phyloP scores from a whole-genome alignment of 306 rosid genomes.

The Casuarina equisetifolia region DNA sequence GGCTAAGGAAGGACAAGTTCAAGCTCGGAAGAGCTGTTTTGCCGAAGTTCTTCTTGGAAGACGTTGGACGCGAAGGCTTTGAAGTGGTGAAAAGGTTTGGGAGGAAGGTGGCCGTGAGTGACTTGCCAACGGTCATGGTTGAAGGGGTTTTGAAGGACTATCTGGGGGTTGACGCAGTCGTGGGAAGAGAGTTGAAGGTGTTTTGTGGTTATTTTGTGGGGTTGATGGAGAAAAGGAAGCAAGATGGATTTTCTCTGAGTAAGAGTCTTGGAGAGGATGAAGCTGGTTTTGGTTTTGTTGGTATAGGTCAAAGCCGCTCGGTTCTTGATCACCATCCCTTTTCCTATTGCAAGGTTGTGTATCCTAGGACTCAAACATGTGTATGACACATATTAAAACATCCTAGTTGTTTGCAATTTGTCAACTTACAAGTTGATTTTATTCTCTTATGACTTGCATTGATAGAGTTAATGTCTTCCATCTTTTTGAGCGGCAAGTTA shows the following conservation, averaged over 20 bases:
- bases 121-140: constrained; percentile 67
- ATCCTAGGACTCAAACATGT: too few relatives aligned
- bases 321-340: constrained; percentile 37
- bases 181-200: constrained; percentile 57
- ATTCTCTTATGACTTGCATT: neutral
- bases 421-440: too few relatives aligned
- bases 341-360: constrained; percentile 48
- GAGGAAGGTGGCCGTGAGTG: constrained; percentile 48
- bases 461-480: too few relatives aligned
- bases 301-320: constrained; percentile 33
- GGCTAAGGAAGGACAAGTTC: constrained; percentile 40
- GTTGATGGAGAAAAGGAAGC: constrained; percentile 37
- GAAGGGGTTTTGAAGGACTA: constrained; percentile 59
- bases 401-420: too few relatives aligned
- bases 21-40: constrained; percentile 59
- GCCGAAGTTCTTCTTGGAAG: constrained; percentile 64
- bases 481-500: too few relatives aligned
- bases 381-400: too few relatives aligned
- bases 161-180: constrained; percentile 49
- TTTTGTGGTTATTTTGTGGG: constrained; percentile 62
- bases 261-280: constrained; percentile 22
- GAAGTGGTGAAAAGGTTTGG: constrained; percentile 49
- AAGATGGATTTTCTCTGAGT: neutral
- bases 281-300: constrained; percentile 15
- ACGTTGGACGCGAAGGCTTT: constrained; percentile 56